A percentile compares a stretch with the other conserved stretches of the same genome.
Evolutionary conservation across 2,329 filamentous ascomycete species (phyloP).

Genomic region (Talaromyces sp.): DNA sequence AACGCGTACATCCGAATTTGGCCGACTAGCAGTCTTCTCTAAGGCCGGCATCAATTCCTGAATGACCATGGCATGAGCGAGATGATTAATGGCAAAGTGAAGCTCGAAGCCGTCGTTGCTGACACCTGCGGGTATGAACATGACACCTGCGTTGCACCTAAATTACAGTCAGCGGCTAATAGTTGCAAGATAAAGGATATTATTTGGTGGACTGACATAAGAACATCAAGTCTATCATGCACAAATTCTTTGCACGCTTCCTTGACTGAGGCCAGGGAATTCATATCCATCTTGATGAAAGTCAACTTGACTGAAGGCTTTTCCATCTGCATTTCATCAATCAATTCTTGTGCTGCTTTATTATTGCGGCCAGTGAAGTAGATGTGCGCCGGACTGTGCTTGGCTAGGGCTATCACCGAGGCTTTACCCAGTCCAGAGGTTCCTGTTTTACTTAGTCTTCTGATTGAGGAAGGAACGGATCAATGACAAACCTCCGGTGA

Average conservation of each 20-base stretch:
- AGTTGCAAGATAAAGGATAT: no score
- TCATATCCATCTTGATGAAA: slow-evolving; percentile 42
- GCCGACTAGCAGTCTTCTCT: slow-evolving; percentile 25
- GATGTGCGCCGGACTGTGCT: slow-evolving; percentile 40
- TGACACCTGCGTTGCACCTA: slow-evolving; percentile 40
- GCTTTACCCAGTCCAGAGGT: slow-evolving; percentile 51
- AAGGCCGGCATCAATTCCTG: slow-evolving; percentile 33
- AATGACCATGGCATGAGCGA: slow-evolving; percentile 39
- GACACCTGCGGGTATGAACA: slow-evolving; percentile 35
- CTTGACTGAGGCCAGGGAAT: slow-evolving; percentile 42
- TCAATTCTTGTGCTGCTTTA: slow-evolving; percentile 9
- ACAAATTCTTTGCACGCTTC: slow-evolving; percentile 35
- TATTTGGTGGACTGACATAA: slow-evolving; percentile 26
- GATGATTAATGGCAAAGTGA: slow-evolving; percentile 40
- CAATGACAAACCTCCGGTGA: slow-evolving; percentile 33
- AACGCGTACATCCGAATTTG: slow-evolving; percentile 27
- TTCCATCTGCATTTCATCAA: slow-evolving; percentile 4
- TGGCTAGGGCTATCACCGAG: slow-evolving; percentile 41
- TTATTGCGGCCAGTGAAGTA: slow-evolving; percentile 36
- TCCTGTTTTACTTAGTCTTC: slow-evolving; percentile 21
- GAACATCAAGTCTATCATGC: slow-evolving; percentile 30
- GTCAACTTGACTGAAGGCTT: slow-evolving; percentile 37
- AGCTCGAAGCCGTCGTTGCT: slow-evolving; percentile 38
- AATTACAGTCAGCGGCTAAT: background rate
- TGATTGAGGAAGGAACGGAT: background rate